Evolutionary conservation across 2,329 filamentous ascomycete species (phyloP), one percentile per base, ranked within the genome.

Genomic region (Fusarium falciforme): DNA sequence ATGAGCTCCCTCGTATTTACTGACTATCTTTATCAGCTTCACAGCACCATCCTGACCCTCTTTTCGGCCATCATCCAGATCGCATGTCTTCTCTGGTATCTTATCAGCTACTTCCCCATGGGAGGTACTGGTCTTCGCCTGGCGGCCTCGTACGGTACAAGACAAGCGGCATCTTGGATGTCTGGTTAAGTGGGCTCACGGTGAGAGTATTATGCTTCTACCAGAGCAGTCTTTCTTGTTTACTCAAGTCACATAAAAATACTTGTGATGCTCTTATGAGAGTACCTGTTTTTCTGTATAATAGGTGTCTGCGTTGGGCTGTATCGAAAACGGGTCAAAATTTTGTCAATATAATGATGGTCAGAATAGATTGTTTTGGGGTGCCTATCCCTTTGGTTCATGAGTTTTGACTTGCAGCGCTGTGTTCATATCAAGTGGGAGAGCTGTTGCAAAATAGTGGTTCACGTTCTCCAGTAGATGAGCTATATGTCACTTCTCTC

Each of bases 51-150:
- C 71, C 90, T 98, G 74, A 98, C 96, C 17, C 87, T 98, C 64
- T 86, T 98, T 73, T 93, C 95, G 25, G 92, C 94, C 71, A 88
- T 98, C 69, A 85, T 95, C 76, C 96, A 99, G 82, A 87, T 98
- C 64, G 91, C 92, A 62, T 93, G 93, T 72, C 87, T 98, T 73
- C 75, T 94, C 55, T 98, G 96, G 96, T 98, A 98, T 84, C 88
- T 98, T 55, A 92, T 98, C 83, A 97, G 94, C 84, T 99, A 99
- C 83, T 98, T 98, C 79, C 96, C 96, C 29, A 98, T 98, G 95
- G 96, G 96, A 44, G 94, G 93, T 66, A 93, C 92, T 64, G 94
- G 96, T 47, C 85, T 99, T 75, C 92, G 96, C 68, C 90, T 98
- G 76, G 95, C 95, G 67, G 94, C 95, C 49, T 91, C 91, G 4